phyloP scores from a whole-genome alignment of 352 stramenopile genomes.

The Phytopythium montanum region DNA sequence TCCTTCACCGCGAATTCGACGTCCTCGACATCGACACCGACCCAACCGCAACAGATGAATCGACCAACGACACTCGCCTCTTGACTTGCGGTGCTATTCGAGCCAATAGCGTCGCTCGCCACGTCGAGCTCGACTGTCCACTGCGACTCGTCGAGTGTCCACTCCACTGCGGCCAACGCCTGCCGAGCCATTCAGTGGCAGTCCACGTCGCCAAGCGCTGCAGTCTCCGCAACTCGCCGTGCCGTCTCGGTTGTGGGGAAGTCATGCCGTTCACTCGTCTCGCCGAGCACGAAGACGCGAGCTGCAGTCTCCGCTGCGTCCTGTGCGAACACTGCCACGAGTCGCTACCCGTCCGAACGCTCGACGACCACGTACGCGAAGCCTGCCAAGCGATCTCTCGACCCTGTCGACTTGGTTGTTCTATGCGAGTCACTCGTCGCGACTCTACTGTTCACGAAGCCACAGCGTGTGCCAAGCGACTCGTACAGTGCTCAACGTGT shows the following conservation, averaged over 20 bases:
- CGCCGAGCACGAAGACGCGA: constrained; percentile 42
- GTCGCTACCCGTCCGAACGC: constrained; percentile 15
- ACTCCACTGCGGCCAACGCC: constrained; percentile 55
- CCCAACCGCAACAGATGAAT: not conserved
- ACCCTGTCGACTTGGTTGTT: constrained; percentile 51
- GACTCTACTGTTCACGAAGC: constrained; percentile 34
- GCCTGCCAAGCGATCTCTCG: constrained; percentile 35
- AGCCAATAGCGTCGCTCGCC: constrained; percentile 8
- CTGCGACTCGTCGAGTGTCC: constrained; percentile 57
- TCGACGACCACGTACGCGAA: constrained; percentile 32
- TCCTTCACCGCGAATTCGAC: constrained; percentile 42
- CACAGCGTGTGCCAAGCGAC: constrained; percentile 47
- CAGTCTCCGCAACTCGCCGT: constrained; percentile 52
- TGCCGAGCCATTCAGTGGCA: constrained; percentile 29
- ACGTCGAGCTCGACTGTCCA: constrained; percentile 35
- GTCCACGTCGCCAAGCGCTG: constrained; percentile 54
- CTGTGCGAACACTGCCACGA: constrained; percentile 57
- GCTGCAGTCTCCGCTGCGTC: constrained; percentile 37
- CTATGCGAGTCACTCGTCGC: constrained; percentile 15
- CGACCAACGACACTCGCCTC: not conserved
- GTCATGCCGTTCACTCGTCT: constrained; percentile 45
- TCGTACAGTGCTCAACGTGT: constrained; percentile 56
- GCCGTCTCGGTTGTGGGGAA: constrained; percentile 52
- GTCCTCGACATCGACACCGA: constrained; percentile 11
- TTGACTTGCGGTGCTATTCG: constrained; percentile 28